A percentile compares a stretch with the other conserved stretches of the same genome.
These are phyloP conservation scores for Metschnikowia drakensbergensis DNA, from an alignment of 805 yeast species.

Conservation along the genomic window DNA sequence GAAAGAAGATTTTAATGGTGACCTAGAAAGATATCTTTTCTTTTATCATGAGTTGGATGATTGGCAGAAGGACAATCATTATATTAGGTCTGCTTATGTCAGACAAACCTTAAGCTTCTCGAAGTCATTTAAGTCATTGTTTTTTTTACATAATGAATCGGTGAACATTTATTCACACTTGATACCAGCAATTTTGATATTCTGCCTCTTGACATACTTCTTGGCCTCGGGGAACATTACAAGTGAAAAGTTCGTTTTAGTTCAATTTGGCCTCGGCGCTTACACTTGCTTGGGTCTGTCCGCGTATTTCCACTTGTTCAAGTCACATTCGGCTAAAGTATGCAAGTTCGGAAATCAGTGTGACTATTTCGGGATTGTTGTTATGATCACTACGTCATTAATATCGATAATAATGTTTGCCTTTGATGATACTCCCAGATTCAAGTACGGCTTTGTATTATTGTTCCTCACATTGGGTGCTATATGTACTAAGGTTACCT, in stretches of 20 bases:
- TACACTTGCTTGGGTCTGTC: constrained; percentile 58
- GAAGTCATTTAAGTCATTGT: constrained; percentile 46
- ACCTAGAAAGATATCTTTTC: constrained; percentile 4
- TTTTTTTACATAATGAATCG: constrained; percentile 64
- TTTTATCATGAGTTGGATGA: constrained; percentile 57
- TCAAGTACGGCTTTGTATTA: constrained; percentile 37
- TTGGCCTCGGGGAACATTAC: neutral
- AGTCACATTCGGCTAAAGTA: constrained; percentile 58
- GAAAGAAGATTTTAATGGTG: neutral
- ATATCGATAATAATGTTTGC: constrained; percentile 35
- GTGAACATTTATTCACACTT: constrained; percentile 70
- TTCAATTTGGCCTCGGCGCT: constrained; percentile 55
- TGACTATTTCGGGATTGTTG: constrained; percentile 73
- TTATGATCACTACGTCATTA: constrained; percentile 49
- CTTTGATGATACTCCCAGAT: constrained; percentile 41
- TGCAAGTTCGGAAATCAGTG: constrained; percentile 60
- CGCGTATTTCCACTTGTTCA: constrained; percentile 62
- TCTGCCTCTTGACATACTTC: neutral
- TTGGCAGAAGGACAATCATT: constrained; percentile 77
- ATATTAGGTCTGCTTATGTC: constrained; percentile 61
- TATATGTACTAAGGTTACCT: constrained; percentile 59
- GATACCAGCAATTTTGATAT: constrained; percentile 35
- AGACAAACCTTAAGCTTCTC: constrained; percentile 47
- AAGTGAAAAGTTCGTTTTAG: constrained; percentile 49
- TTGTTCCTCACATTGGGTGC: constrained; percentile 55